Conservation (phyloP, 2,329 filamentous ascomycete genomes). For the Pseudocercospora eumusae region DNA sequence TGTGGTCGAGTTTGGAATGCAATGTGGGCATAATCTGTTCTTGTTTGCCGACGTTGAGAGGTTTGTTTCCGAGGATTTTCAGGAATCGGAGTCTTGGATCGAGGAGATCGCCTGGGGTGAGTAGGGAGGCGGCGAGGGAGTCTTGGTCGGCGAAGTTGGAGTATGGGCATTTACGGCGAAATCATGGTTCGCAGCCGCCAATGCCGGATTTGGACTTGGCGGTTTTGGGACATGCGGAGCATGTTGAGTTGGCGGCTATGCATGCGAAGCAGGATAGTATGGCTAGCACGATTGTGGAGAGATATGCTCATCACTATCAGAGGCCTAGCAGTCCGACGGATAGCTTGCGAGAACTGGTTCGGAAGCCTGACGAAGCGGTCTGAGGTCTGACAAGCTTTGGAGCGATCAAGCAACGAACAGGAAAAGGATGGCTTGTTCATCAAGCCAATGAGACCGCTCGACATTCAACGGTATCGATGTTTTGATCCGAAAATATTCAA, state of each 20-base stretch:
- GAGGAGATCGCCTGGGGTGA: background rate
- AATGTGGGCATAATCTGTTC: conserved; percentile 40
- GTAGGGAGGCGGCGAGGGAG: background rate
- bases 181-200: background rate
- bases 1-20: conserved; percentile 40
- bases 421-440: too few relatives aligned
- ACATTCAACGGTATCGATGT: too few relatives aligned
- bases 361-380: background rate
- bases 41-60: conserved; percentile 33
- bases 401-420: too few relatives aligned
- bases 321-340: background rate
- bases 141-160: background rate
- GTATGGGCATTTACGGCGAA: background rate
- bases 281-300: background rate
- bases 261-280: background rate
- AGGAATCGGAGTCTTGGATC: background rate
- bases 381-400: background rate
- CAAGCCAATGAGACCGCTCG: too few relatives aligned
- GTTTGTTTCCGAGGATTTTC: background rate
- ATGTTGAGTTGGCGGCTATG: background rate
- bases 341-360: background rate
- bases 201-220: background rate
- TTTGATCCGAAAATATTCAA: too few relatives aligned
- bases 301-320: background rate
- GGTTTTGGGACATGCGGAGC: background rate